These are phyloP conservation scores for Yamadazyma mexicana DNA, from an alignment of 1,139 yeast genomes.

Conservation along the genomic window DNA sequence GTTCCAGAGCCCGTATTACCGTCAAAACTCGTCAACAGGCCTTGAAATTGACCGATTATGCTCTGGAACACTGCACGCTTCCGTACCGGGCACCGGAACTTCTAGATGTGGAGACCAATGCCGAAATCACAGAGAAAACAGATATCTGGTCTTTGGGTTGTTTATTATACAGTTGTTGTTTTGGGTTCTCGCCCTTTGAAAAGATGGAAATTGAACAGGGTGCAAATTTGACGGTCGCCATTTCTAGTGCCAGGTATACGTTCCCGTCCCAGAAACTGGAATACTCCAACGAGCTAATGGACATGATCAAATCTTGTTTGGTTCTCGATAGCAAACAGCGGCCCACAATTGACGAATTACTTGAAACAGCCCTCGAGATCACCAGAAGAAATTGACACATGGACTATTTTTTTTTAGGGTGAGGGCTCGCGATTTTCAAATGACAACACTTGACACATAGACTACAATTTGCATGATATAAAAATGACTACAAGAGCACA, in stretches of 20 bases:
- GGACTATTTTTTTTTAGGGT: no score
- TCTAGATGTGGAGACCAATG: slow-evolving; percentile 69
- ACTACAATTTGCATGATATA: no score
- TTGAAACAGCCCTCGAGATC: slow-evolving; percentile 46
- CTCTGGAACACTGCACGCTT: slow-evolving; percentile 83
- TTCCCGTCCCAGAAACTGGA: slow-evolving; percentile 50
- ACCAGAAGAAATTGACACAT: slow-evolving; percentile 12
- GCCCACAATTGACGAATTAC: slow-evolving; percentile 61
- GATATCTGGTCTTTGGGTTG: slow-evolving; percentile 96
- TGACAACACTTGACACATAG: background rate
- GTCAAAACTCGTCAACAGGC: slow-evolving; percentile 69
- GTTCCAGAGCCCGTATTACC: slow-evolving; percentile 59
- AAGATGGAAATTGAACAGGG: slow-evolving; percentile 79
- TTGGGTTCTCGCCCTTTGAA: slow-evolving; percentile 84
- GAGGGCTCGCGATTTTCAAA: background rate
- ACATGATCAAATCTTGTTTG: slow-evolving; percentile 59
- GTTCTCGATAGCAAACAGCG: slow-evolving; percentile 58
- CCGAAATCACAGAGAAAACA: slow-evolving; percentile 64
- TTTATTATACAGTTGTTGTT: slow-evolving; percentile 71
- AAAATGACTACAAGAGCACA: slow-evolving; percentile 41
- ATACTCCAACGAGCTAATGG: slow-evolving; percentile 57
- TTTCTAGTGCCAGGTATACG: slow-evolving; percentile 65
- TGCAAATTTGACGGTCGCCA: slow-evolving; percentile 77
- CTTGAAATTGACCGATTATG: slow-evolving; percentile 71
- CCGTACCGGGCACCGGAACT: slow-evolving; percentile 92